Percentiles rank a stretch among this genome's conserved stretches.
Conservation (phyloP, 1,284 basidiomycete genomes). For the Tilletia indica region DNA sequence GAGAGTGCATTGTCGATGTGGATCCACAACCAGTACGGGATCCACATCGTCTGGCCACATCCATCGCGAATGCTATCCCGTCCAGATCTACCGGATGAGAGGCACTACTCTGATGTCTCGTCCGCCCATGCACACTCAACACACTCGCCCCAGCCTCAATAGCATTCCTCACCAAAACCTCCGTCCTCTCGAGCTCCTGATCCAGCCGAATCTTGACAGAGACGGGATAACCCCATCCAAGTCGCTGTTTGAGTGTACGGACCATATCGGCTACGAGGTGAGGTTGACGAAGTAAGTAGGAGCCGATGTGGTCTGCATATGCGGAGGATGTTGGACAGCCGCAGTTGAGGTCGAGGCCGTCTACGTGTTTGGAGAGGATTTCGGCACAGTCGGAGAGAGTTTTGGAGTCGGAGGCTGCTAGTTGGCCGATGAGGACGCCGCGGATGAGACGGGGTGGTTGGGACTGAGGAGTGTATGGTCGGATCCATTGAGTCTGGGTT, state of each 20-base stretch:
- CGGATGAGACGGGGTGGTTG: slow-evolving; percentile 54
- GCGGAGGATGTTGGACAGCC: slow-evolving; percentile 56
- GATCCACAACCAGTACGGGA: slow-evolving; percentile 36
- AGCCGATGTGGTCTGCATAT: slow-evolving; percentile 63
- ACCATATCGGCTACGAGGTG: slow-evolving; percentile 64
- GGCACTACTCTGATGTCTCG: slow-evolving; percentile 61
- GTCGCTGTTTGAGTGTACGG: slow-evolving; percentile 60
- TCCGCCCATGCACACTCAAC: slow-evolving; percentile 65
- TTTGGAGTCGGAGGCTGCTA: slow-evolving; percentile 61
- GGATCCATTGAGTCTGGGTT: slow-evolving; percentile 18
- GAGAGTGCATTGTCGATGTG: not conserved
- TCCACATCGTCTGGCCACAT: slow-evolving; percentile 55
- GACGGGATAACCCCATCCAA: slow-evolving; percentile 63
- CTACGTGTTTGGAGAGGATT: slow-evolving; percentile 61
- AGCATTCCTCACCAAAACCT: slow-evolving; percentile 61
- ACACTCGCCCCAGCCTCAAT: slow-evolving; percentile 60
- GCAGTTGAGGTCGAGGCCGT: slow-evolving; percentile 66
- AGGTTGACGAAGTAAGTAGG: slow-evolving; percentile 63
- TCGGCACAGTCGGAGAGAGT: slow-evolving; percentile 64
- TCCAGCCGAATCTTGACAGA: slow-evolving; percentile 66
- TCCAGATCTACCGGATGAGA: slow-evolving; percentile 62
- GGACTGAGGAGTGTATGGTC: slow-evolving; percentile 39
- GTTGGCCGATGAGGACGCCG: slow-evolving; percentile 63
- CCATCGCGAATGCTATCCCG: slow-evolving; percentile 62
- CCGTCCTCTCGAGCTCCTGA: slow-evolving; percentile 60